A percentile compares a stretch with the other conserved stretches of the same genome.
Evolutionary conservation across 805 yeast species (phyloP).

Genomic region (Pichia nakasei): DNA sequence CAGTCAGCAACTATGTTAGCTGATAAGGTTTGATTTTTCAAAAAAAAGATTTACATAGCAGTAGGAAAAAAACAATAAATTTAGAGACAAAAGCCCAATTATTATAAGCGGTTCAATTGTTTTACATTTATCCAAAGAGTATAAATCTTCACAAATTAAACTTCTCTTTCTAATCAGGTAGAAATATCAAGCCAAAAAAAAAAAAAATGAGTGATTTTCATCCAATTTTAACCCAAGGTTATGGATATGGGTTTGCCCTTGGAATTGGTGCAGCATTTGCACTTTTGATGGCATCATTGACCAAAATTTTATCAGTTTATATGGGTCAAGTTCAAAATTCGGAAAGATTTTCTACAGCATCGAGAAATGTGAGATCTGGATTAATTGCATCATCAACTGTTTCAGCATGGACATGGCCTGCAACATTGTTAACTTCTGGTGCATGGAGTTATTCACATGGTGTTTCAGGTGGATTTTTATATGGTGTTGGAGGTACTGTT

Average conservation of each 20-base stretch:
- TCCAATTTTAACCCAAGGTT: slow-evolving; percentile 25
- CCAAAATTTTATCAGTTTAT: slow-evolving; percentile 29
- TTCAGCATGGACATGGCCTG: slow-evolving; percentile 42
- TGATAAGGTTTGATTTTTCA: no score
- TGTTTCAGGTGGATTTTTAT: slow-evolving; percentile 31
- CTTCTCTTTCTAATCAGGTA: no score
- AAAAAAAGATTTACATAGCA: no score
- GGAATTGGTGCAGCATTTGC: slow-evolving; percentile 41
- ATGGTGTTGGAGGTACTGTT: slow-evolving; percentile 30
- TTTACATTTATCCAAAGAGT: no score
- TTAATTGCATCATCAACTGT: slow-evolving; percentile 36
- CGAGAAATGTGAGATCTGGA: slow-evolving; percentile 34
- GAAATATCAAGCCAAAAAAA: no score
- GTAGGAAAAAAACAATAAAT: no score
- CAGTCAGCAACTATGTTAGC: no score
- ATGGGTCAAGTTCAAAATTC: slow-evolving; percentile 32
- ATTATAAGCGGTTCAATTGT: no score
- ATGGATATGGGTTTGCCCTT: slow-evolving; percentile 34
- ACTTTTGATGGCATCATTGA: slow-evolving; percentile 30
- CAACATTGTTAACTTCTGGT: slow-evolving; percentile 31
- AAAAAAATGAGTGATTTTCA: slow-evolving; percentile 9
- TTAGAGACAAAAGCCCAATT: no score
- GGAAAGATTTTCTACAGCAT: slow-evolving; percentile 34
- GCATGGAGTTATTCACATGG: slow-evolving; percentile 36
- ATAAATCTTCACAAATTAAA: no score